Evolutionary conservation across 2,329 filamentous ascomycete genomes (phyloP), one percentile per base, ranked within the genome.

Genomic region (Phaeosphaeriaceae sp.): DNA sequence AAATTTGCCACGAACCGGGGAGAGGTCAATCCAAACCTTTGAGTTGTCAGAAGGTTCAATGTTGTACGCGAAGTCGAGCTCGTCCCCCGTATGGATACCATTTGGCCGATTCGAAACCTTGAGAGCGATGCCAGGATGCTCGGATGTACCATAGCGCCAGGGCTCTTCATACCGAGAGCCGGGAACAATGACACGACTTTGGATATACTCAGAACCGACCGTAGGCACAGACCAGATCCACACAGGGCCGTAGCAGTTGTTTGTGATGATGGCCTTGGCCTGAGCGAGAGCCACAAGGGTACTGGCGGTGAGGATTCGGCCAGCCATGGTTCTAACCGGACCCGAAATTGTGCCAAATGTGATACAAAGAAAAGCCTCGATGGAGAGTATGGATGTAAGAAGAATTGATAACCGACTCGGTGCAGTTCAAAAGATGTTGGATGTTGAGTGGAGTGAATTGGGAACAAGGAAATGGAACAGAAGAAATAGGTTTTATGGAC

Each of bases 221-320:
- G 38, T 42, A 5, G 63, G 63, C 12, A 67, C 46, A 12, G 59
- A 62, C 63, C 62, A 67, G 36, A 65, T 29, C 42, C 61, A 64
- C 39, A 66, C 50, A 2, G 48, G 45, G 33, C 58, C 30, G 2
- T 40, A 29, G 38, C 66, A 68, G 29, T 58, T 41, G 50, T 68
- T 68, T 49, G 54, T 66, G 58, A 68, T 56, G 20, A 67, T 60
- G 40, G 63, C 63, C 45, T 60, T 63, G 28, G 64, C 48, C 4
- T 61, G 58, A 34, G 46, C 50, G 16, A 66, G 36, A 45, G 60
- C 54, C 42, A 58, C 52, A 15, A 66, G 50, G 32, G 51, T 54
- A 46, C 54, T 45, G 38, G 62, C 20, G 35, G 46, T 36, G 35
- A 63, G 40, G 42, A 48, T 46, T 9, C 42, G 46, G 38, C 50